Evolutionary conservation across 2,329 filamentous ascomycete species (phyloP).

Genomic region (Monosporascus sp.): DNA sequence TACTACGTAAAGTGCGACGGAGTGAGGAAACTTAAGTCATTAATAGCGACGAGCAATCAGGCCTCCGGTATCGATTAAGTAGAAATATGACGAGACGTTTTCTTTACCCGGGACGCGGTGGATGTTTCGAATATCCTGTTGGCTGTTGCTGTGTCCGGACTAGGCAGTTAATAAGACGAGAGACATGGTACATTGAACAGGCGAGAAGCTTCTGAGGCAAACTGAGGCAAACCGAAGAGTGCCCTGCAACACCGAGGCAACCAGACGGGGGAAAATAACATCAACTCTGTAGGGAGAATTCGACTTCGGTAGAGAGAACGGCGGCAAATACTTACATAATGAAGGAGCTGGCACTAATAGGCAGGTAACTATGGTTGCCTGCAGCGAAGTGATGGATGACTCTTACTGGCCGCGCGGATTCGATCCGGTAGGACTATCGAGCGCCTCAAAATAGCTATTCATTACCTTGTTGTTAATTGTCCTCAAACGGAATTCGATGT

Average conservation of each 20-base stretch:
- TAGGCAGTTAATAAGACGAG: not conserved
- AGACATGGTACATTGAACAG: not conserved
- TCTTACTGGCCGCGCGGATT: not conserved
- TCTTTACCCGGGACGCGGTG: not conserved
- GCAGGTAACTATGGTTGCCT: not conserved
- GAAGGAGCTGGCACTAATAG: not conserved
- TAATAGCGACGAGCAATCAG: not conserved
- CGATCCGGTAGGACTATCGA: not conserved
- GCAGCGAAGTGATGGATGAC: not conserved
- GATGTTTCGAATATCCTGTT: not conserved
- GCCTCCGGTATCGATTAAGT: not conserved
- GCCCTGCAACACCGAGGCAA: not conserved
- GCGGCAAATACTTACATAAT: not conserved
- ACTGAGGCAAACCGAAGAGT: not conserved
- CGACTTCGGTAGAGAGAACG: not conserved
- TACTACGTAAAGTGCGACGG: not conserved
- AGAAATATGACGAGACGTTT: not conserved
- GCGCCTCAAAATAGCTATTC: not conserved
- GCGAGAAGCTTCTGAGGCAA: not conserved
- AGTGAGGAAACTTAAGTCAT: not conserved
- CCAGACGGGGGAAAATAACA: not conserved
- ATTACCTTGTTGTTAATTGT: not conserved
- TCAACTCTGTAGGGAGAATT: not conserved
- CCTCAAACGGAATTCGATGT: not conserved
- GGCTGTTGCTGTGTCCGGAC: not conserved